These are phyloP conservation scores for Lichenothelia convexa DNA, from an alignment of 495 filamentous ascomycete genomes.

Conservation along the genomic window DNA sequence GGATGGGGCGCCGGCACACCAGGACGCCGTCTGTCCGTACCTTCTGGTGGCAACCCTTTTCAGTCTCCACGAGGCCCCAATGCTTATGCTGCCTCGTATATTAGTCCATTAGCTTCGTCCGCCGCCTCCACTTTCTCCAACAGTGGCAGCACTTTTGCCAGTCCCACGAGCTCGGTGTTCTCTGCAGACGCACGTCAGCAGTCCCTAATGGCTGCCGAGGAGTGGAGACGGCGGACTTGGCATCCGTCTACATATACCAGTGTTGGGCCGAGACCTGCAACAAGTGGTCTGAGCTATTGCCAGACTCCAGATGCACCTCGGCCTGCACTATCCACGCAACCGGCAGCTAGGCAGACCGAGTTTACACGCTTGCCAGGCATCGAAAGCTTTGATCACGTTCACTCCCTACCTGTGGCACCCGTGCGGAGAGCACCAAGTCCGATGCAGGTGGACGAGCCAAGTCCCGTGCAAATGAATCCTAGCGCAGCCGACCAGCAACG, in stretches of 20 bases:
- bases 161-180: slow-evolving; percentile 52
- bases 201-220: slow-evolving; percentile 43
- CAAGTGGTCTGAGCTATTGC: slow-evolving; percentile 37
- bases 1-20: slow-evolving; percentile 55
- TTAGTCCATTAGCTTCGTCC: slow-evolving; percentile 36
- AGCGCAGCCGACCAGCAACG: slow-evolving; percentile 28
- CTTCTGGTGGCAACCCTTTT: slow-evolving; percentile 56
- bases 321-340: slow-evolving; percentile 31
- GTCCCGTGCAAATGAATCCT: not conserved
- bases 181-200: slow-evolving; percentile 43
- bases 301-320: slow-evolving; percentile 41
- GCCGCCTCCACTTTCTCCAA: slow-evolving; percentile 36
- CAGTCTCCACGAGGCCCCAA: slow-evolving; percentile 38
- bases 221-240: slow-evolving; percentile 73
- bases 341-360: slow-evolving; percentile 31
- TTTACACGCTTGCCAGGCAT: slow-evolving; percentile 63
- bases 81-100: slow-evolving; percentile 36
- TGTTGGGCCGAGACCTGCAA: slow-evolving; percentile 35
- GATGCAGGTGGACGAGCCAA: slow-evolving; percentile 20
- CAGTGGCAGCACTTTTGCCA: slow-evolving; percentile 40
- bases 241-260: slow-evolving; percentile 57
- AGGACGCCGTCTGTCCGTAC: slow-evolving; percentile 63
- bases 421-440: slow-evolving; percentile 21
- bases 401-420: slow-evolving; percentile 43
- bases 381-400: slow-evolving; percentile 68